Base-by-base conservation (phyloP, 495 filamentous ascomycete species). In the Talaromyces ruber region DNA sequence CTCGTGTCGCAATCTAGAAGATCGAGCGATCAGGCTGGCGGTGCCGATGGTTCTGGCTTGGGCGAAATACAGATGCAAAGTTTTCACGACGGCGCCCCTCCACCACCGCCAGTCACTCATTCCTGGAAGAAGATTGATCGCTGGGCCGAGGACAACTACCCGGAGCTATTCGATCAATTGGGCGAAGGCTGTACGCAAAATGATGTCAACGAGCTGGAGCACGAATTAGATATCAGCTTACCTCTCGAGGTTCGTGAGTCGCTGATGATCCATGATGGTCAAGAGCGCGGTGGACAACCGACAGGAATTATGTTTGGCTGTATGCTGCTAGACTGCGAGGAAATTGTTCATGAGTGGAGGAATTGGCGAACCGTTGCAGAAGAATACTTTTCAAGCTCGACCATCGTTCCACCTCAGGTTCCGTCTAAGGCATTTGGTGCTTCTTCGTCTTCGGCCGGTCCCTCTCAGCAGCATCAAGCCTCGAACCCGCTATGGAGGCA, bases 271-370 rank as follows among this genome's bases (percentile, higher is more conserved):
- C 95, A 99, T 70, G 94, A 99, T 70, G 94, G 94, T 25, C 94
- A 99, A 75, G 94, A 99, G 74, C 88, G 95, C 53, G 90, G 90
- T 47, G 94, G 94, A 60, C 81, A 83, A 61, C 94, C 94, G 1
- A 97, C 94, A 0, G 94, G 94, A 63, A 86, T 97, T 61, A 84
- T 99, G 45, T 98, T 99, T 70, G 83, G 92, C 39, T 86, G 82
- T 68, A 99, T 99, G 94, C 79, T 98, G 51, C 82, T 99, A 52
- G 94, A 99, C 68, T 99, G 94, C 71, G 94, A 99, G 71, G 94
- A 99, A 72, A 97, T 99, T 58, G 87, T 98, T 6, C 90, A 97
- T 74, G 94, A 99, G 74, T 98, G 94, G 90, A 87, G 88, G 64
- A 96, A 97, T 69, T 99, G 94, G 94, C 86, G 88, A 65, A 85